Base-by-base conservation (phyloP, 1,139 yeast genomes). In the Kurtzmaniella natalensis region DNA sequence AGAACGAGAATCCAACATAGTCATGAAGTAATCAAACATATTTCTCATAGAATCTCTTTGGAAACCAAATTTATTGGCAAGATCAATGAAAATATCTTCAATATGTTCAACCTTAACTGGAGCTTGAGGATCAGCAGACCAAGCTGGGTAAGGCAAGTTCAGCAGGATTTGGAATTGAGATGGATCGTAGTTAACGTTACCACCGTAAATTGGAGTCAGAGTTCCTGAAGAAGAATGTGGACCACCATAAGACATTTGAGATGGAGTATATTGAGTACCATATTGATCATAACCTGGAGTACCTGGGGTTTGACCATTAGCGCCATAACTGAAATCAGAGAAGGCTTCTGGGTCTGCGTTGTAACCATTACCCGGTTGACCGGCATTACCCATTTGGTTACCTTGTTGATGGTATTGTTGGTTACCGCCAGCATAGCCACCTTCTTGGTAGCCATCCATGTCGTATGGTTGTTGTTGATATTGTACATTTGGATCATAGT, bases 11-110 rank as follows among this genome's bases (percentile, higher is more conserved):
- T 94, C 98, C 54, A 94, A 73, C 50, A 89, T 71, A 19, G 86
- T 78, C 96, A 94, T 84, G 59, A 92, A 81, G 61, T 87, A 94
- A 57, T 94, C 98, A 63, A 81, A 92, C 86, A 89, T 85, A 64
- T 94, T 94, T 66, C 95, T 79, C 92, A 87, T 87, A 18, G 96
- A 86, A 57, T 89, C 97, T 62, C 95, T 78, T 70, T 94, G 98
- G 76, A 94, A 94, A 43, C 98, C 98, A 62, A 94, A 88, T 61
- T 84, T 83, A 63, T 83, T 81, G 40, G 95, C 72, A 57, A 94
- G 70, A 56, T 89, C 95, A 53, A 85, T 81, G 60, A 92, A 92
- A 37, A 92, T 81, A 55, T 84, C 94, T 63, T 85, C 94, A 51
- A 94, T 87, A 59, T 87, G 95, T 57, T 87, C 95, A 48, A 86